Conservation (phyloP, 2,329 filamentous ascomycete genomes). For the Aspergillaceae sp. region DNA sequence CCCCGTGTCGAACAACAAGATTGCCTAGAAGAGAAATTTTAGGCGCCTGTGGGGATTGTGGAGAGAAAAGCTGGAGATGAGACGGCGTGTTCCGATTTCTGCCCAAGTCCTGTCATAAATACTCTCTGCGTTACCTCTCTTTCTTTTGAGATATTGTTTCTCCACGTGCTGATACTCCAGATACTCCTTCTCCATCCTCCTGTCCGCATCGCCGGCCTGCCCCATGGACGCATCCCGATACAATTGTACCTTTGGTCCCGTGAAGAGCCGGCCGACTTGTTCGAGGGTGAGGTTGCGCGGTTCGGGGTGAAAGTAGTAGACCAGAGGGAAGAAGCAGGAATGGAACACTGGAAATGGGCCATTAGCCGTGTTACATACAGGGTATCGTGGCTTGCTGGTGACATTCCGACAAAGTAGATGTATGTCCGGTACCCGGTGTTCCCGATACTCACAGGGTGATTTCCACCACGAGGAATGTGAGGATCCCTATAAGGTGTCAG, state of each 20-base stretch:
- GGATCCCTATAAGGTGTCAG: slow-evolving; percentile 23
- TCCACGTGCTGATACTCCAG: slow-evolving; percentile 16
- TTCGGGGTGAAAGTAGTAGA: slow-evolving; percentile 36
- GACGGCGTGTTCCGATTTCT: neutral
- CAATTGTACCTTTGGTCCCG: slow-evolving; percentile 19
- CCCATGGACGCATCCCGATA: slow-evolving; percentile 24
- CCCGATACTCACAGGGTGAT: slow-evolving; percentile 38
- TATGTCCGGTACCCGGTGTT: slow-evolving; percentile 35
- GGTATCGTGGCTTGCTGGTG: too few species aligned
- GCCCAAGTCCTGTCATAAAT: neutral
- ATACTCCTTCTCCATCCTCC: slow-evolving; percentile 13
- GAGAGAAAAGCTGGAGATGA: neutral
- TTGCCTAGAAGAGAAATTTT: neutral
- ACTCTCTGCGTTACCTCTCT: too few species aligned
- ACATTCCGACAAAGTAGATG: slow-evolving; percentile 33
- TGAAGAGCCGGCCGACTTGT: slow-evolving; percentile 32
- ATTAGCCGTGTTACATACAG: neutral
- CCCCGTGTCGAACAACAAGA: neutral
- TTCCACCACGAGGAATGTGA: slow-evolving; percentile 39
- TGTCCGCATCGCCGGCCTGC: slow-evolving; percentile 13
- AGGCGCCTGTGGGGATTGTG: neutral
- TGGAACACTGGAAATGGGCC: slow-evolving; percentile 30
- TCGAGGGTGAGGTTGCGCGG: slow-evolving; percentile 25
- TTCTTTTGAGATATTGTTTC: slow-evolving; percentile 1
- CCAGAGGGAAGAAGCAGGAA: slow-evolving; percentile 42